phyloP scores from a whole-genome alignment of 2,329 filamentous ascomycete genomes.

The Pseudocercospora fuligena region DNA sequence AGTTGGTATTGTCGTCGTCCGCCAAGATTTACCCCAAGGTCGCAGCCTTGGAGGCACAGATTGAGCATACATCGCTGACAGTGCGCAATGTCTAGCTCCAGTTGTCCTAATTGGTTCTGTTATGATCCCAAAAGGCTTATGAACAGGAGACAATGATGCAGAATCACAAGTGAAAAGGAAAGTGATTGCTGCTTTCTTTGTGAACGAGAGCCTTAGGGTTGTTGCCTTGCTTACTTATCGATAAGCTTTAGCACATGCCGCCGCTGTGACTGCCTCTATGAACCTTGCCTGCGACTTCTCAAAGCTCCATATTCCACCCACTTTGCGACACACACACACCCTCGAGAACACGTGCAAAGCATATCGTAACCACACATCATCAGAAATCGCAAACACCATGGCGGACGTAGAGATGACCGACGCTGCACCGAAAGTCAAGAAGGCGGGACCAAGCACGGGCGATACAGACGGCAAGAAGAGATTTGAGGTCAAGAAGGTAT shows the following conservation, averaged over 20 bases:
- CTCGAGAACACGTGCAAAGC: background rate
- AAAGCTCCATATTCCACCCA: background rate
- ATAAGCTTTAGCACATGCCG: constrained; percentile 12
- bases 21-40: too few species aligned
- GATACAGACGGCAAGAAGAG: constrained; percentile 79
- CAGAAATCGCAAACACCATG: constrained; percentile 60
- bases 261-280: background rate
- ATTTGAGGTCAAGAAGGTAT: constrained; percentile 96
- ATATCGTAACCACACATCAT: constrained; percentile 11
- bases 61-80: too few species aligned
- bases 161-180: background rate
- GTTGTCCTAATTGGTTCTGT: too few species aligned
- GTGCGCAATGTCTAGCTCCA: too few species aligned
- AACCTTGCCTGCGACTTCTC: background rate
- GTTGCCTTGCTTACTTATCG: constrained; percentile 9
- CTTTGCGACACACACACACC: background rate
- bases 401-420: constrained; percentile 97
- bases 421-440: constrained; percentile 64
- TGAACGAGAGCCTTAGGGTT: background rate
- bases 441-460: constrained; percentile 57
- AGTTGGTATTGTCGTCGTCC: too few species aligned
- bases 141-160: too few species aligned
- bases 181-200: background rate
- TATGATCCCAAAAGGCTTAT: too few species aligned
- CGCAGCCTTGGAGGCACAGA: too few species aligned